Conservation (phyloP, 139 green algal species). For the Micractinium conductrix region DNA sequence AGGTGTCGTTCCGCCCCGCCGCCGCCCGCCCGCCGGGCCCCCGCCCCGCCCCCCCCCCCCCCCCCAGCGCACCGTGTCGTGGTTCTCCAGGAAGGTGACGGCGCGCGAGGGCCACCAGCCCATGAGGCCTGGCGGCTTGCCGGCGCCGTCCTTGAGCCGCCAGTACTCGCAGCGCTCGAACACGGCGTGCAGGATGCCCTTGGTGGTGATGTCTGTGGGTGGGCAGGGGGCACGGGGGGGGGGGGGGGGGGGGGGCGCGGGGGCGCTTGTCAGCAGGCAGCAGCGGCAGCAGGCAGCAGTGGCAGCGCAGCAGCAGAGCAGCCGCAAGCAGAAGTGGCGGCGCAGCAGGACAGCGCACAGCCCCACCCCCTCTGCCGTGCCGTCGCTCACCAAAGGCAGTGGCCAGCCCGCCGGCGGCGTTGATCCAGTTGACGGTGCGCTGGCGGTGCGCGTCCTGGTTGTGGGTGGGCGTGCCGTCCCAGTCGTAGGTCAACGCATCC, state of each 20-base stretch:
- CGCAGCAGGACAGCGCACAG: too few relatives aligned
- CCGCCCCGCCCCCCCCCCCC: too few relatives aligned
- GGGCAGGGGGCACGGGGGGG: too few relatives aligned
- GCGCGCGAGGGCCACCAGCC: conserved; percentile 93
- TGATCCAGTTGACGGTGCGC: conserved; percentile 92
- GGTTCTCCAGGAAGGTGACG: conserved; percentile 98
- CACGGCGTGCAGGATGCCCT: conserved; percentile 76
- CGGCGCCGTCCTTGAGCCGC: conserved; percentile 87
- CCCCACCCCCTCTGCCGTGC: too few relatives aligned
- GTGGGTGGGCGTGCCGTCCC: conserved; percentile 92
- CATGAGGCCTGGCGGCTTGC: conserved; percentile 80
- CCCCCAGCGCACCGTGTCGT: conserved; percentile 71
- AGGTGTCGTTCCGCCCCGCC: too few relatives aligned
- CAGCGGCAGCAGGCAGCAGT: too few relatives aligned
- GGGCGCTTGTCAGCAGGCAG: too few relatives aligned
- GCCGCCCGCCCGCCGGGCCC: too few relatives aligned
- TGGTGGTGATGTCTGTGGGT: conserved; percentile 99
- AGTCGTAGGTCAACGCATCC: conserved; percentile 90
- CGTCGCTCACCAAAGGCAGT: conserved; percentile 96
- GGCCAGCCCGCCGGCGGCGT: conserved; percentile 86
- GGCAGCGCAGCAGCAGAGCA: too few relatives aligned
- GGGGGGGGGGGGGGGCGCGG: too few relatives aligned
- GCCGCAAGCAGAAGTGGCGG: too few relatives aligned
- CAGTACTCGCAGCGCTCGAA: conserved; percentile 94
- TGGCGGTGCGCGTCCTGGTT: conserved; percentile 94